Evolutionary conservation across 805 yeast genomes (phyloP).

Genomic region (Hanseniaspora pseudoguilliermondii): DNA sequence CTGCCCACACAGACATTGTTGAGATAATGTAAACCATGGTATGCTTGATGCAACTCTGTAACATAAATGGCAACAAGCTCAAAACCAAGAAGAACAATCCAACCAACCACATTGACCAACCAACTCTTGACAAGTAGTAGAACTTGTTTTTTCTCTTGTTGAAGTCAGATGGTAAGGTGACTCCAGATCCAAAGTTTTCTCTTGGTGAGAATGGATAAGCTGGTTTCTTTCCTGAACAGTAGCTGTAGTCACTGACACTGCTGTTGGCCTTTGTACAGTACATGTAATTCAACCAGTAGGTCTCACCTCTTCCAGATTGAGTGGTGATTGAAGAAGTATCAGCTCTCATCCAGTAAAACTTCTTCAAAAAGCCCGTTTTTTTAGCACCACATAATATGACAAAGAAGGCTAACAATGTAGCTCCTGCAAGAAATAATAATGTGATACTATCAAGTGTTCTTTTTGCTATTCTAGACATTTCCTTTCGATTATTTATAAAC

Average conservation of each 20-base stretch:
- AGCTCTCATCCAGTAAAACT: conserved; percentile 71
- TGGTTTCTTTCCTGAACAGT: conserved; percentile 46
- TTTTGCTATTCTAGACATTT: conserved; percentile 15
- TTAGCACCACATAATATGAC: conserved; percentile 54
- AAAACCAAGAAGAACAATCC: conserved; percentile 43
- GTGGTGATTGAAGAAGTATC: conserved; percentile 44
- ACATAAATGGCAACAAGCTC: conserved; percentile 31
- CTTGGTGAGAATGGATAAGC: conserved; percentile 81
- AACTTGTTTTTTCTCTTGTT: conserved; percentile 36
- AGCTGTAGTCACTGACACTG: conserved; percentile 24
- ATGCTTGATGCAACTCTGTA: conserved; percentile 18
- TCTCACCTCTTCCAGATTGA: conserved; percentile 26
- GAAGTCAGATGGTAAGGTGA: conserved; percentile 44
- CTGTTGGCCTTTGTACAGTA: conserved; percentile 37
- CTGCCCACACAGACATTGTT: conserved; percentile 21
- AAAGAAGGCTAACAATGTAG: conserved; percentile 46
- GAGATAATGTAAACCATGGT: conserved; percentile 15
- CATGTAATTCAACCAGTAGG: conserved; percentile 80
- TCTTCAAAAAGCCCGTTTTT: conserved; percentile 39
- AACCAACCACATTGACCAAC: conserved; percentile 50
- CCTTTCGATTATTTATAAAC: neutral
- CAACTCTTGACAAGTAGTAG: conserved; percentile 57
- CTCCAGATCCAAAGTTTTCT: conserved; percentile 47
- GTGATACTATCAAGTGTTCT: conserved; percentile 24
- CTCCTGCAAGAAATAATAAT: conserved; percentile 32